Evolutionary conservation across 306 rosid species (phyloP).

Genomic region (Vigna mungo): DNA sequence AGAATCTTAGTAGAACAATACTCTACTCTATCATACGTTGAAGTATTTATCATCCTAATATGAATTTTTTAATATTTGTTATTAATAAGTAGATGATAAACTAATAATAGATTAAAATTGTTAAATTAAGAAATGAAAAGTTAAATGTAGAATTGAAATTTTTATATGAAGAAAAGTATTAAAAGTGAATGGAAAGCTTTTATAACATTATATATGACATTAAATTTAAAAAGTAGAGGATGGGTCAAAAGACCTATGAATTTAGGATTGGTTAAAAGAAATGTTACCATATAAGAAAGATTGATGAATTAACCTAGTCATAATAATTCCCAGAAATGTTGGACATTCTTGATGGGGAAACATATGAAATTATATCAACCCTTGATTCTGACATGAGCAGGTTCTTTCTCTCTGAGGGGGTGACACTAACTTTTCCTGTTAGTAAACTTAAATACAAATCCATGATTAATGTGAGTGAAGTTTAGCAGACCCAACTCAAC

Average conservation of each 20-base stretch:
- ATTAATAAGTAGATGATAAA: no score
- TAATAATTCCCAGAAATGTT: neutral
- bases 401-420: slow-evolving; percentile 10
- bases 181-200: no score
- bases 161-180: no score
- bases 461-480: neutral
- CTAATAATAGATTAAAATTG: no score
- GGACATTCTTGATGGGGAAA: slow-evolving; percentile 15
- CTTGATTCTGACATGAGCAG: neutral
- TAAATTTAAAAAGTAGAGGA: no score
- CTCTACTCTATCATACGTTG: no score
- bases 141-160: no score
- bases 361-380: slow-evolving; percentile 7
- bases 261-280: neutral
- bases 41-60: no score
- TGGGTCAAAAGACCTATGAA: slow-evolving; percentile 9
- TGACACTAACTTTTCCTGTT: slow-evolving; percentile 10
- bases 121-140: no score
- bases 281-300: slow-evolving; percentile 24
- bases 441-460: neutral
- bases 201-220: no score
- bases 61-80: no score
- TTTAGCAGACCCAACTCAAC: neutral
- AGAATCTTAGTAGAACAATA: no score
- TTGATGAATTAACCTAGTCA: slow-evolving; percentile 5